Evolutionary conservation across 108 stramenopile species (phyloP), one percentile per base, ranked within the genome.

Genomic region (Chaetoceros muelleri): DNA sequence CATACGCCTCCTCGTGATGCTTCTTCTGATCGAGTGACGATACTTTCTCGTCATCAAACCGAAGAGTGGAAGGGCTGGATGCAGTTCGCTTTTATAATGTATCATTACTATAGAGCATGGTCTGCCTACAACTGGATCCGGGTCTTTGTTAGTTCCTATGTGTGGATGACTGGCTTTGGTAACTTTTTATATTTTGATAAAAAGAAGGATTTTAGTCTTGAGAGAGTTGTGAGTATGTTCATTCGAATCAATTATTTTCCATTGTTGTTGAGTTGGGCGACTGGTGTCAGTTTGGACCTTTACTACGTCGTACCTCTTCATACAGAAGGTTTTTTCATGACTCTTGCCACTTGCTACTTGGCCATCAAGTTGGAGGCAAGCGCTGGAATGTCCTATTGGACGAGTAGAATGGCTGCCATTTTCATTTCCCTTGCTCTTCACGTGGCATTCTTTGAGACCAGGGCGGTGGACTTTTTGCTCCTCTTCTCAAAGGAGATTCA

Each of bases 31-130:
- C 70, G 78, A 1, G 74, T 83, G n/a, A 53, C 74, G 17, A 52
- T 77, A 18, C 60, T 83, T 56, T 66, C 66, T 3, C 71, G 82
- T 48, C 64, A 74, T 51, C 82, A 83, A 61, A 83, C 82, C 25
- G 82, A 83, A 69, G 95, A 96, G 64, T 96, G 95, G 95, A 96
- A 96, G 66, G 95, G 95, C 27, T 96, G 95, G 95, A 96, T 96
- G 95, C 95, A 96, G 76, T 71, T 46, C 49, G 83, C 81, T 49
- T 91, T 85, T 57, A 74, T 86, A 19, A 69, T 83, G 70, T 96
- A 96, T 72, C 95, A 96, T 68, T 96, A 96, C 67, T 94, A 90
- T 61, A 69, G 84, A 44, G 82, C 81, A 18, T 82, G 67, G 65
- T 73, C 81, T 61, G 90, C 90, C 23, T 96, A 96, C 74, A 96